Evolutionary conservation across 805 yeast genomes (phyloP).

Genomic region (Pichia eremophila): DNA sequence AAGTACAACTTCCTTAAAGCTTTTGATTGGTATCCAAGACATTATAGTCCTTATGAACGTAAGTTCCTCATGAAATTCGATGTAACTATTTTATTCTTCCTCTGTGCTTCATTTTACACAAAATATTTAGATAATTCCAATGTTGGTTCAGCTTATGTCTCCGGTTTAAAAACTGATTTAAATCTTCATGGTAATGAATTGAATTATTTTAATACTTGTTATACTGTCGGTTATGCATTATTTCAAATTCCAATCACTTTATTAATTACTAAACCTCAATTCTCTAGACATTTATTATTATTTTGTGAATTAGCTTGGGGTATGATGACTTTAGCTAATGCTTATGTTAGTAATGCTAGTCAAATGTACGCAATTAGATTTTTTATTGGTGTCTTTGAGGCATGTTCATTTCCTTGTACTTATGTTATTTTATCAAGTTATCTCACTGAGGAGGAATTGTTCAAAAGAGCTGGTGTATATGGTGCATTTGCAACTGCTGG

Average conservation of each 20-base stretch:
- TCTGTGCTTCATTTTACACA: conserved; percentile 48
- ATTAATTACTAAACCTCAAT: conserved; percentile 44
- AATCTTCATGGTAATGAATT: conserved; percentile 55
- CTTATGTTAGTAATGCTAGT: conserved; percentile 38
- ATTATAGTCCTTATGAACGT: conserved; percentile 13
- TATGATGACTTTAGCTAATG: conserved; percentile 43
- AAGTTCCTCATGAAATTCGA: conserved; percentile 12
- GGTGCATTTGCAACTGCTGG: conserved; percentile 55
- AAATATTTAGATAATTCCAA: conserved; percentile 56
- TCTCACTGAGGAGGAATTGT: conserved; percentile 52
- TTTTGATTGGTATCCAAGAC: conserved; percentile 12
- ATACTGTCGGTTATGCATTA: conserved; percentile 47
- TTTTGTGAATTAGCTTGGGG: conserved; percentile 60
- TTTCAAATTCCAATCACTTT: conserved; percentile 58
- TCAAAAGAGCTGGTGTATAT: conserved; percentile 49
- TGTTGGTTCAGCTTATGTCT: conserved; percentile 56
- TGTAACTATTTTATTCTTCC: conserved; percentile 8
- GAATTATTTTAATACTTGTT: conserved; percentile 48
- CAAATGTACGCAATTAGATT: conserved; percentile 56
- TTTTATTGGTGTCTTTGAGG: conserved; percentile 60
- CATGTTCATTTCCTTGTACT: conserved; percentile 55
- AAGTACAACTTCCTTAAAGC: conserved; percentile 9
- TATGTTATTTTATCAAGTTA: conserved; percentile 51
- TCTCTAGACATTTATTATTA: conserved; percentile 41
- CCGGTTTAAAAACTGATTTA: conserved; percentile 51